Conservation (phyloP, 495 filamentous ascomycete genomes). For the Acidomyces sp. region DNA sequence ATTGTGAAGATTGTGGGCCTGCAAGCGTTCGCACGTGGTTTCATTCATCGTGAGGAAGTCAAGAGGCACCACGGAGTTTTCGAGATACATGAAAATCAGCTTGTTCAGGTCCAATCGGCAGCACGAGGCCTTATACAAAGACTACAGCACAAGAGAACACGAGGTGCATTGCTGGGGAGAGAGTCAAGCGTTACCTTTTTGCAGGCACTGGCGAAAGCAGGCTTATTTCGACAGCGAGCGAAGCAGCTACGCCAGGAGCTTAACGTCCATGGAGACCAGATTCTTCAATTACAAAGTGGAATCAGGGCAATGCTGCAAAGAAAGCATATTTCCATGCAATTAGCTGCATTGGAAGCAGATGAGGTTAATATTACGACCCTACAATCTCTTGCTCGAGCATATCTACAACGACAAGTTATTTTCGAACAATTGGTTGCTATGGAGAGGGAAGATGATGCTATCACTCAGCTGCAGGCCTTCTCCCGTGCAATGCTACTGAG, state of each 20-base stretch:
- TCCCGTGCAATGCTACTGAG: constrained; percentile 68
- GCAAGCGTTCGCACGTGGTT: constrained; percentile 37
- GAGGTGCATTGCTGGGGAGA: constrained; percentile 26
- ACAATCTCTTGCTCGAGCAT: constrained; percentile 60
- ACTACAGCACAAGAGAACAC: constrained; percentile 11
- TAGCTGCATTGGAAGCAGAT: constrained; percentile 47
- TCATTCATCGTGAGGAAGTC: constrained; percentile 19
- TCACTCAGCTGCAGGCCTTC: constrained; percentile 57
- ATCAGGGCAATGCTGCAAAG: constrained; percentile 28
- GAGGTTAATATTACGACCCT: constrained; percentile 45
- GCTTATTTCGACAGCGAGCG: constrained; percentile 14
- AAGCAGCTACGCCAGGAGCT: constrained; percentile 27
- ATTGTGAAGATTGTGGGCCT: constrained; percentile 27
- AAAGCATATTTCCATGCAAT: constrained; percentile 11
- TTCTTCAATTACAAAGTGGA: constrained; percentile 35
- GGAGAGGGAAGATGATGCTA: constrained; percentile 40
- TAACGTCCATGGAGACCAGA: constrained; percentile 21
- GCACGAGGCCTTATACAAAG: constrained; percentile 16
- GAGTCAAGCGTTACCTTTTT: constrained; percentile 15
- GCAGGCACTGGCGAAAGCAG: constrained; percentile 16
- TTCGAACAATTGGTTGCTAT: constrained; percentile 44
- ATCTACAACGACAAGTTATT: constrained; percentile 40
- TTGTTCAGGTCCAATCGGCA: constrained; percentile 17
- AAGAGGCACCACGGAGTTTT: constrained; percentile 12
- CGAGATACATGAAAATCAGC: constrained; percentile 5